Evolutionary conservation across 2,329 filamentous ascomycete genomes (phyloP).

Genomic region (Huntiella moniliformis): DNA sequence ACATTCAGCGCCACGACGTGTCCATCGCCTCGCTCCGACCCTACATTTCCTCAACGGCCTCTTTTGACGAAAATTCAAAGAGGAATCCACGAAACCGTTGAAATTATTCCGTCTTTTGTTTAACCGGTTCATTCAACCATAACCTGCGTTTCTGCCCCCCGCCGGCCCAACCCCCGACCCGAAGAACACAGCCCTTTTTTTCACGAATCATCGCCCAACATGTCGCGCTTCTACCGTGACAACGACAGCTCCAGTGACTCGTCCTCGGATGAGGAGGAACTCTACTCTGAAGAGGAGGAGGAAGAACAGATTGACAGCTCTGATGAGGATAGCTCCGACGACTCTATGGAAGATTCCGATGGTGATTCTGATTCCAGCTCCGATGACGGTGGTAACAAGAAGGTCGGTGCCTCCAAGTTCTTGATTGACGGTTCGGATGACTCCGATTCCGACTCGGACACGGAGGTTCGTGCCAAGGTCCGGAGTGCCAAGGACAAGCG

Average conservation of each 20-base stretch:
- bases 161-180: background rate
- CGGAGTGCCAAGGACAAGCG: conserved; percentile 89
- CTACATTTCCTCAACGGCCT: conserved; percentile 2
- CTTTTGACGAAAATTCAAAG: too few species aligned
- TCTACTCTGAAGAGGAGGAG: conserved; percentile 63
- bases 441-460: conserved; percentile 53
- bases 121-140: too few species aligned
- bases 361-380: conserved; percentile 23
- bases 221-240: conserved; percentile 96
- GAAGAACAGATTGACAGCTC: conserved; percentile 28
- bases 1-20: conserved; percentile 8
- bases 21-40: conserved; percentile 10
- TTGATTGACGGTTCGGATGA: conserved; percentile 49
- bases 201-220: conserved; percentile 18
- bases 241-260: conserved; percentile 90
- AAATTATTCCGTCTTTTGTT: too few species aligned
- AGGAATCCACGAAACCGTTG: too few species aligned
- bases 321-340: conserved; percentile 33
- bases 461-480: conserved; percentile 68
- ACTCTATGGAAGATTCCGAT: conserved; percentile 25
- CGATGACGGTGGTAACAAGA: conserved; percentile 38
- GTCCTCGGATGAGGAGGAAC: conserved; percentile 90
- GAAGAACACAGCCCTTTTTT: conserved; percentile 1
- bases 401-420: conserved; percentile 63
- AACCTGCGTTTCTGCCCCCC: background rate